Evolutionary conservation across 495 filamentous ascomycete genomes (phyloP).

Genomic region (Xanthoparmelia taractica): DNA sequence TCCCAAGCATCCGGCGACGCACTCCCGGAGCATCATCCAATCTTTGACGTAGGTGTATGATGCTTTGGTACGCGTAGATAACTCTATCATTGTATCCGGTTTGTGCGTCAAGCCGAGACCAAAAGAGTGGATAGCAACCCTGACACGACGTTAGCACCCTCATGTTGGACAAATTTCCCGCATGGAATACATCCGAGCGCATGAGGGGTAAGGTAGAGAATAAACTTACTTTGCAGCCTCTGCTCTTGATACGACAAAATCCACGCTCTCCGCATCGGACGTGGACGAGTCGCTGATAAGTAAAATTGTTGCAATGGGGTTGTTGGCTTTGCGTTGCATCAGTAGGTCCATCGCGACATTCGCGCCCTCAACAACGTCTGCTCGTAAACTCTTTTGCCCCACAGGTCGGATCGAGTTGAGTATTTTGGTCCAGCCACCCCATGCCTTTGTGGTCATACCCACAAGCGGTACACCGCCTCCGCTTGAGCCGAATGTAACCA

Average conservation of each 20-base stretch:
- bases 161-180: slow-evolving; percentile 3
- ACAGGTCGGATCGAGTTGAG: slow-evolving; percentile 85
- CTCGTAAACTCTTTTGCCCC: slow-evolving; percentile 91
- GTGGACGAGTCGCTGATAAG: slow-evolving; percentile 99
- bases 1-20: slow-evolving; percentile 88
- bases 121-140: slow-evolving; percentile 93
- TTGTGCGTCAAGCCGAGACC: slow-evolving; percentile 96
- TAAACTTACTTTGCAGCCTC: slow-evolving; percentile 86
- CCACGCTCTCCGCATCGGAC: slow-evolving; percentile 89
- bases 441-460: slow-evolving; percentile 93
- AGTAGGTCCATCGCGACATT: slow-evolving; percentile 98
- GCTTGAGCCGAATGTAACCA: slow-evolving; percentile 96
- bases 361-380: slow-evolving; percentile 94
- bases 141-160: slow-evolving; percentile 33
- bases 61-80: slow-evolving; percentile 92
- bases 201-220: slow-evolving; percentile 1
- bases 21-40: slow-evolving; percentile 99
- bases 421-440: slow-evolving; percentile 85
- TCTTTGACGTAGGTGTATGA: slow-evolving; percentile 98
- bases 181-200: slow-evolving; percentile 16
- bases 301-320: slow-evolving; percentile 92
- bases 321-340: slow-evolving; percentile 95
- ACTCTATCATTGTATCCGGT: slow-evolving; percentile 96
- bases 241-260: slow-evolving; percentile 96
- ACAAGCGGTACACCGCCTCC: slow-evolving; percentile 89